Base-by-base conservation (phyloP, 148 eudicot species). In the Selenicereus undatus region DNA sequence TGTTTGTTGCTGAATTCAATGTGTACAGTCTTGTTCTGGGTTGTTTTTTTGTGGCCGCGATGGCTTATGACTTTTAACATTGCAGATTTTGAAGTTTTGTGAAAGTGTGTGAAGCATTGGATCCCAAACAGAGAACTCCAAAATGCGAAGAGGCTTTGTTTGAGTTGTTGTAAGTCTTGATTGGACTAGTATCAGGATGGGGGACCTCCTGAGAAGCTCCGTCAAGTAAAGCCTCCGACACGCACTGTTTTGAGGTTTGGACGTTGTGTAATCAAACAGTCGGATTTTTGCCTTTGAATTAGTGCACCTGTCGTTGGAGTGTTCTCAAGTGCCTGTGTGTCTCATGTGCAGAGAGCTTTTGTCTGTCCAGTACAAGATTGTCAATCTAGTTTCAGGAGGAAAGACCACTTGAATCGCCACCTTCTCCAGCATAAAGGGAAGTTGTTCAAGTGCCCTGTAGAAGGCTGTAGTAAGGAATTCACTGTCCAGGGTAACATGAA, bases 181-280 rank as follows among this genome's bases (percentile, higher is more conserved):
- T 79, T 88, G 98, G 99, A 96, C 94, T 85, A 96, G 99, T 96
- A 96, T 84, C 99, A 94, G 99, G 97, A 77, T 70, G 97, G 97
- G 97, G 80, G 98, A 96, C 99, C 91, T 87, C 95, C 97, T 96
- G 99, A 85, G 99, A 96, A 96, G 99, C 89, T 93, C 99, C 94
- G 77, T 90, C 97, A 92, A 90, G 99, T 80, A 60, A 60, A 85
- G 87, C 87, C 87, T 85, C 87, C 50, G 32, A 75, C 87, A 82
- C 87, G 87, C 87, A 81, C 87, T 74, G 60, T 56, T 42, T 70
- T 69, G 82, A 82, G 87, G 84, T 85, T 85, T 79, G 84, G 32
- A 30, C 56, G 35, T 56, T 29, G 70, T 69, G 13, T 26, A 78
- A 22, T 84, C 76, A 56, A 42, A 26, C 65, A 62, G 56, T 60